These are phyloP conservation scores for Odonthalia washingtoniensis DNA, from an alignment of 31 red algal genomes.

Conservation along the genomic window DNA sequence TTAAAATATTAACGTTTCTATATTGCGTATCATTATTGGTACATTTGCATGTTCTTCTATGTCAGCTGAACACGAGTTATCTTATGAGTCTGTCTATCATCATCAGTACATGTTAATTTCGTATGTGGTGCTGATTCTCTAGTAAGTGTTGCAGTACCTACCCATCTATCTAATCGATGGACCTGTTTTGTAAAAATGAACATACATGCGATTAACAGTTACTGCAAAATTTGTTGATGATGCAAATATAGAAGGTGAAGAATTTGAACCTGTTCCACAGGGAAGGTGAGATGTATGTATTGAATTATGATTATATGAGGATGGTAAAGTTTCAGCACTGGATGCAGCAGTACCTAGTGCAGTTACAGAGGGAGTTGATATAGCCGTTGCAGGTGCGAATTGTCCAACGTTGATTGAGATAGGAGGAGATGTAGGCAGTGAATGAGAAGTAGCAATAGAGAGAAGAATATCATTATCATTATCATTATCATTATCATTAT, in stretches of 20 bases:
- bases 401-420: neutral
- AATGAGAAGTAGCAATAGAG: neutral
- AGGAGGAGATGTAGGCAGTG: neutral
- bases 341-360: no score
- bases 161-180: neutral
- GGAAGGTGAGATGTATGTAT: no score
- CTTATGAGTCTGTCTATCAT: neutral
- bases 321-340: no score
- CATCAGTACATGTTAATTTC: neutral
- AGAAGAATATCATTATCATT: neutral
- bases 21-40: no score
- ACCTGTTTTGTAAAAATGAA: neutral
- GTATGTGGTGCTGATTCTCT: neutral
- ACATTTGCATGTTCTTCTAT: no score
- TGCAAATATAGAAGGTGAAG: no score
- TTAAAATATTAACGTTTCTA: no score
- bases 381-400: neutral
- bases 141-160: neutral
- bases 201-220: neutral
- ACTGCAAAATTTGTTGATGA: no score
- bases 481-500: no score
- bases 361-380: neutral
- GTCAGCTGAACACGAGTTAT: neutral
- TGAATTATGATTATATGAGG: neutral
- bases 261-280: no score